Conservation (phyloP, 2,329 filamentous ascomycete species). For the Hirsutella rhossiliensis region DNA sequence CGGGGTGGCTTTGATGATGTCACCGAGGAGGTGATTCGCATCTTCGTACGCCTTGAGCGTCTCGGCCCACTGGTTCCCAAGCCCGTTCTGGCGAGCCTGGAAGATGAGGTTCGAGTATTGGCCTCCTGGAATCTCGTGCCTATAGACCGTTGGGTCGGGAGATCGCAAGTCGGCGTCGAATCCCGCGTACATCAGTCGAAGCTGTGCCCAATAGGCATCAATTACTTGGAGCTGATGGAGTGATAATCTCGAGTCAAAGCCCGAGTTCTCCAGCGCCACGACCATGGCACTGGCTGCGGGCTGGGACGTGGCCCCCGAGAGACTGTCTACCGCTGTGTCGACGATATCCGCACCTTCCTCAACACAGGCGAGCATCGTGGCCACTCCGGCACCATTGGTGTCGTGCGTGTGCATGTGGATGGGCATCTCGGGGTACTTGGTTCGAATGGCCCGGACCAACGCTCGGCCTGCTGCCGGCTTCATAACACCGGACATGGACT, state of each 20-base stretch:
- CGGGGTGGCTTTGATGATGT: slow-evolving; percentile 98
- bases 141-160: slow-evolving; percentile 92
- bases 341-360: slow-evolving; percentile 89
- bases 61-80: slow-evolving; percentile 92
- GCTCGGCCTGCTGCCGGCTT: slow-evolving; percentile 87
- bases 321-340: slow-evolving; percentile 87
- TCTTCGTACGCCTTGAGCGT: slow-evolving; percentile 99
- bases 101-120: slow-evolving; percentile 99
- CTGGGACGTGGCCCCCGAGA: slow-evolving; percentile 98
- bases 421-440: slow-evolving; percentile 94
- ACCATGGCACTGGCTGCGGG: slow-evolving; percentile 92
- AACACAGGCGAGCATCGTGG: slow-evolving; percentile 94
- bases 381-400: slow-evolving; percentile 60
- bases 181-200: slow-evolving; percentile 90
- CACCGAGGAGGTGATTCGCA: slow-evolving; percentile 89
- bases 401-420: slow-evolving; percentile 99
- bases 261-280: slow-evolving; percentile 79
- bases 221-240: slow-evolving; percentile 71
- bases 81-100: slow-evolving; percentile 46
- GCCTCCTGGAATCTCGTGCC: slow-evolving; percentile 96
- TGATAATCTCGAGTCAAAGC: slow-evolving; percentile 70
- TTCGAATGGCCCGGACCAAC: slow-evolving; percentile 71
- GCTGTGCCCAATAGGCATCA: slow-evolving; percentile 92
- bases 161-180: slow-evolving; percentile 93
- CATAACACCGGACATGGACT: slow-evolving; percentile 95